Base-by-base conservation (phyloP, 495 filamentous ascomycete genomes). In the Lentithecium fluviatile region DNA sequence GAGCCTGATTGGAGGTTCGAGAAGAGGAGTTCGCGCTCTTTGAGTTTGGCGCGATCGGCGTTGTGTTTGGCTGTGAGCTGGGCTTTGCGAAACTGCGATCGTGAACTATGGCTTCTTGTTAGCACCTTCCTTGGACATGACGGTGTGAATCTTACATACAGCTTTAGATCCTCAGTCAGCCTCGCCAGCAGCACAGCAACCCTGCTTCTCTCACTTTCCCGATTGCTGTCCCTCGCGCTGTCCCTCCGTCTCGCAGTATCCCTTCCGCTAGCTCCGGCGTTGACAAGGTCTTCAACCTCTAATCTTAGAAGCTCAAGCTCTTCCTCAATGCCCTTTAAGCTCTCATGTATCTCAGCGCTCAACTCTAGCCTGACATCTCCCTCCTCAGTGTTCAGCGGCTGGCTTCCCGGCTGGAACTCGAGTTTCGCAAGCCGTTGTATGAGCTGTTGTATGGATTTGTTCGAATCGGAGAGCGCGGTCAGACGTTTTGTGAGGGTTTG, bases 261-360 rank as follows among this genome's bases (percentile, higher is more conserved):
- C 10, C 40, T 43, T 3, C 40, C 19, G 13, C 15, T 43, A 38
- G 70, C 77, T 21, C 78, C 80, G 0, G 76, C 51, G 1, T 71
- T 20, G 26, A 73, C 78, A 24, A 67, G 63, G 63, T 88, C 89
- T 54, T 85, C 83, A 43, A 91, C 83, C 52, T 96, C 91, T 61
- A 90, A 88, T 23, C 80, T 79, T 53, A 97, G 65, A 12, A 94
- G 72, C 70, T 96, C 93, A 47, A 96, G 80, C 56, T 96, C 89
- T 34, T 91, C 85, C 70, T 97, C 90, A 47, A 89, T 83, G 54
- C 94, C 89, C 67, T 90, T 88, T 47, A 98, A 75, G 52, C 80
- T 79, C 64, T 89, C 82, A 66, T 90, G 90, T 56, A 97, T 96
- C 70, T 94, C 90, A 21, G 82, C 74, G 49, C 83, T 83, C 8